Percentiles rank a stretch among this genome's conserved stretches.
Evolutionary conservation across 139 green algal species (phyloP).

Genomic region (Mychonastes homosphaera): DNA sequence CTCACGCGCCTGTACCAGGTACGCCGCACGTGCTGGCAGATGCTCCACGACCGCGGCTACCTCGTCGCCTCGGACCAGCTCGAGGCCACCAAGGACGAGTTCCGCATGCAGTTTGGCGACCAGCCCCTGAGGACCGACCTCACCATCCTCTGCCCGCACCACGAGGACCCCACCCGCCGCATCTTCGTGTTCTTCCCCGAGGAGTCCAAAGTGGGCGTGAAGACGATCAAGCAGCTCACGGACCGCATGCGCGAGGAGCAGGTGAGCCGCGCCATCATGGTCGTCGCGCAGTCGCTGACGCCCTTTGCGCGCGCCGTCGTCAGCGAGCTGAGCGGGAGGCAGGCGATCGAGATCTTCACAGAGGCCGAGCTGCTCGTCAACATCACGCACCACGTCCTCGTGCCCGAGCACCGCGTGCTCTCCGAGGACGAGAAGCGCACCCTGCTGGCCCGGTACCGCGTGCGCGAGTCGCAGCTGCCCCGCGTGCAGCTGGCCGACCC

Average conservation of each 20-base stretch:
- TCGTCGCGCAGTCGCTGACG: constrained; percentile 53
- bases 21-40: constrained; percentile 75
- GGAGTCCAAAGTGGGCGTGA: constrained; percentile 89
- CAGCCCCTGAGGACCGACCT: constrained; percentile 69
- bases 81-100: constrained; percentile 44
- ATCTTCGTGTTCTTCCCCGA: constrained; percentile 96
- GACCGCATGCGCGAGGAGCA: constrained; percentile 84
- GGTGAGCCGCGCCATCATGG: constrained; percentile 77
- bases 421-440: constrained; percentile 75
- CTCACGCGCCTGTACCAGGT: constrained; percentile 56
- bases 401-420: constrained; percentile 82
- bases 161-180: constrained; percentile 66
- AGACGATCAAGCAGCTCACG: constrained; percentile 80
- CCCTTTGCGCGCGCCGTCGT: constrained; percentile 38
- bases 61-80: constrained; percentile 42
- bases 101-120: constrained; percentile 62
- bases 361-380: constrained; percentile 93
- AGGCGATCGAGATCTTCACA: constrained; percentile 75
- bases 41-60: constrained; percentile 86
- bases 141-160: constrained; percentile 62
- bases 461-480: constrained; percentile 93
- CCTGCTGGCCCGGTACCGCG: constrained; percentile 84
- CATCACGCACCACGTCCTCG: constrained; percentile 90
- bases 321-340: constrained; percentile 8
- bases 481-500: constrained; percentile 73